Evolutionary conservation across 1,284 basidiomycete genomes (phyloP), one percentile per base, ranked within the genome.

Genomic region (Sanghuangporus baumii): DNA sequence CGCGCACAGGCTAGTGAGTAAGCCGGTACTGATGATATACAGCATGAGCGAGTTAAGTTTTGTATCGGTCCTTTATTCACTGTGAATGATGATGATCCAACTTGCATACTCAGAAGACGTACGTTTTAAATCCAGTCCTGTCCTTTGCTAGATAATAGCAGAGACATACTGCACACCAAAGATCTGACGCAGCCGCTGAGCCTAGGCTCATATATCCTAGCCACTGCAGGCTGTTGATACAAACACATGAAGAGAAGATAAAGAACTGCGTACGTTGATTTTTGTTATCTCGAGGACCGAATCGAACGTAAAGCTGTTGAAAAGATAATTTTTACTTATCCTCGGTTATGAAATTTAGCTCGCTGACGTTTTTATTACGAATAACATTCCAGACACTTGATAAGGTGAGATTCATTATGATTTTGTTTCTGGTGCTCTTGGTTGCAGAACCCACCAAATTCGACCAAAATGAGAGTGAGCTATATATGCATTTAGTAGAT

Each of bases 1-100:
- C 18, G 60, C 55, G 46, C 58, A 64, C 6, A 65, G 11, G 40
- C 59, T 61, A 8, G 63, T 65, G 6, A 65, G 56, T 26, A 65
- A 43, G 16, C 63, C 63, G n/a, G 60, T 65, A 31, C 61, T 65
- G 48, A 65, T 61, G 20, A 61, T 43, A 31, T 65, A 65, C 14
- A 47, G 26, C 55, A 65, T 65, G 23, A 65, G 14, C 11, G 46
- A 37, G 38, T 38, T 61, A 31, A 65, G 41, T 31, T 43, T 61
- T 18, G 48, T 54, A 48, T 65, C 63, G 9, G 60, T 65, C 20
- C 63, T 65, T 16, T 5, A 16, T 11, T 7, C 3, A 7, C 7
- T 16, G 26, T 9, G 11, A 8, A 20, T 14, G 18, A 16, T 20
- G 8, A 41, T 41, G 16, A 23, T 23, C 23, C 40, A 16, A 41